Percentiles rank a stretch among this genome's conserved stretches.
phyloP scores from a whole-genome alignment of 164 flowering plant genomes.

The Magnolia officinalis region DNA sequence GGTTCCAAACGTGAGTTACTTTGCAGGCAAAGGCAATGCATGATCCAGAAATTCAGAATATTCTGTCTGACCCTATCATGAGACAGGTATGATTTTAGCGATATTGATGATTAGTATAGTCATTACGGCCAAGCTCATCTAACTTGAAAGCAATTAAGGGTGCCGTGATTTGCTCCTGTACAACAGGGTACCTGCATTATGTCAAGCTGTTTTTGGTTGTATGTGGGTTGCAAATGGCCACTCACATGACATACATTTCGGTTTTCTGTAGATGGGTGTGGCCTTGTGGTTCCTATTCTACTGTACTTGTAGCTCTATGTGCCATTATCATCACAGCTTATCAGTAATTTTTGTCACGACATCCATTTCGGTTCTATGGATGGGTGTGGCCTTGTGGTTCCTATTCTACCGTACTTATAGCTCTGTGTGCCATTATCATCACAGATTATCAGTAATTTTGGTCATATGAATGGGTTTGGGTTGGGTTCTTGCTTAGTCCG shows the following conservation, averaged over 20 bases:
- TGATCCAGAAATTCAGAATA: constrained; percentile 93
- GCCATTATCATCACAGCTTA: too few species aligned
- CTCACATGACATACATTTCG: background rate
- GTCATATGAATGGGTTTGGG: background rate
- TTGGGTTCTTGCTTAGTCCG: background rate
- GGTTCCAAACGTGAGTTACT: background rate
- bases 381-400: background rate
- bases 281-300: too few species aligned
- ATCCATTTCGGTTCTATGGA: background rate
- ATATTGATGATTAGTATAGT: background rate
- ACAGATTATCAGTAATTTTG: too few species aligned
- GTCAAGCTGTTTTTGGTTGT: background rate
- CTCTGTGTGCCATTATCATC: too few species aligned
- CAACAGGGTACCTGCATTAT: too few species aligned
- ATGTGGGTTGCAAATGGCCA: background rate
- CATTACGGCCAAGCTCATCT: too few species aligned
- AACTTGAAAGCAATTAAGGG: background rate
- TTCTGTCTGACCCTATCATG: constrained; percentile 94
- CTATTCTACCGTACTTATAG: too few species aligned
- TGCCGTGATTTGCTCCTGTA: background rate
- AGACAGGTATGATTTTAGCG: constrained; percentile 62
- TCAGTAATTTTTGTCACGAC: too few species aligned
- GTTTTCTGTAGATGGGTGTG: background rate
- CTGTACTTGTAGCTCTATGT: too few species aligned
- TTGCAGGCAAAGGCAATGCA: constrained; percentile 93